Evolutionary conservation across 192 early-diverging fungal species (phyloP).

Genomic region (Mortierella hygrophila): DNA sequence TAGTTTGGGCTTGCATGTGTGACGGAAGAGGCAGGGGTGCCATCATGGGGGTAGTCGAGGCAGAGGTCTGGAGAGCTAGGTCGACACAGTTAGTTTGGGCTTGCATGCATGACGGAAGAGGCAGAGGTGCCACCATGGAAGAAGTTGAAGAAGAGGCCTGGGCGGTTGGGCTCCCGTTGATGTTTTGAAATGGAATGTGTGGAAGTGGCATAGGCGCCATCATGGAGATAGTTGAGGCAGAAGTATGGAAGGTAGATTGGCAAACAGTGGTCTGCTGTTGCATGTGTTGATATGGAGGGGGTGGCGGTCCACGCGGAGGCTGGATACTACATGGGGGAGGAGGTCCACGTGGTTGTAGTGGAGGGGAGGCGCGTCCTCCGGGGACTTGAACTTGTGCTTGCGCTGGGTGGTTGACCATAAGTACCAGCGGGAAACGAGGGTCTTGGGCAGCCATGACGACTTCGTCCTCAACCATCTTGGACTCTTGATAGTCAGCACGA

Average conservation of each 20-base stretch:
- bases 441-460: background rate
- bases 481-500: background rate
- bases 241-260: background rate
- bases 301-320: too few relatives aligned
- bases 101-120: background rate
- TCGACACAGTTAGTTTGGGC: background rate
- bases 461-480: constrained; percentile 11
- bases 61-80: background rate
- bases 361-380: too few relatives aligned
- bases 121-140: background rate
- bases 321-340: too few relatives aligned
- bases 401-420: background rate
- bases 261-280: too few relatives aligned
- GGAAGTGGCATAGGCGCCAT: background rate
- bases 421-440: background rate
- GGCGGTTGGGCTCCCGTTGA: too few relatives aligned
- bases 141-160: background rate
- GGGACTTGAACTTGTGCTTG: too few relatives aligned
- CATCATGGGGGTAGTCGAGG: too few relatives aligned
- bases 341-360: too few relatives aligned
- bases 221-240: background rate
- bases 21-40: too few relatives aligned
- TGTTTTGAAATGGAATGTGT: background rate
- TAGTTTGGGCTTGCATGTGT: too few relatives aligned
- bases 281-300: too few relatives aligned